These are phyloP conservation scores for Trichoderma guizhouense DNA, from an alignment of 2,329 filamentous ascomycete species.

Conservation along the genomic window DNA sequence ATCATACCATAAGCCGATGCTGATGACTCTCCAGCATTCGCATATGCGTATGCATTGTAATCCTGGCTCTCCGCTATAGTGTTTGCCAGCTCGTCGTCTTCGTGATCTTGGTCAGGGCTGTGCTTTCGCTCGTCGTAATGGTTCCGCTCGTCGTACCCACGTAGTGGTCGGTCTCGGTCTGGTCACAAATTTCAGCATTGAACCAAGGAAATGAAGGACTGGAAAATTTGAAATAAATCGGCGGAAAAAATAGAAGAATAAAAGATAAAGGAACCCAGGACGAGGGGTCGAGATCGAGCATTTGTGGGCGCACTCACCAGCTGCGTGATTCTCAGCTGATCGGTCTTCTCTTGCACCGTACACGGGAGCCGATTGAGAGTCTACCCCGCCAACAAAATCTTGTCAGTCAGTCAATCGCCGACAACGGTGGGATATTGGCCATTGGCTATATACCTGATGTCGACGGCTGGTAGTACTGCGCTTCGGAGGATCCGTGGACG, in stretches of 20 bases:
- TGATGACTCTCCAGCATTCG: slow-evolving; percentile 19
- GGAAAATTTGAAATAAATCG: not conserved
- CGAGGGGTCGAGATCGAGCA: not conserved
- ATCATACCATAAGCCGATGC: slow-evolving; percentile 24
- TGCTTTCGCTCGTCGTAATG: slow-evolving; percentile 14
- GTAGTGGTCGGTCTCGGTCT: not conserved
- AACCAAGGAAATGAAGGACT: not conserved
- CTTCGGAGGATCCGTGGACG: slow-evolving; percentile 15
- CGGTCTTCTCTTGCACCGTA: not conserved
- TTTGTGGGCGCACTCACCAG: slow-evolving; percentile 7
- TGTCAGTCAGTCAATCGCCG: slow-evolving; percentile 6
- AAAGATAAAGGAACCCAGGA: not conserved
- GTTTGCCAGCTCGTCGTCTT: slow-evolving; percentile 22
- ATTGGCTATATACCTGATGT: slow-evolving; percentile 17
- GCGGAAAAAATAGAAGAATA: not conserved
- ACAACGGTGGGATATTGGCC: not conserved
- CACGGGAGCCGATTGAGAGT: not conserved
- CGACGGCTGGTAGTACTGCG: slow-evolving; percentile 15
- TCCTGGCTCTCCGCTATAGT: slow-evolving; percentile 22
- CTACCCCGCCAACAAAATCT: slow-evolving; percentile 12
- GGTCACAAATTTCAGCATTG: not conserved
- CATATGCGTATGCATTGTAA: slow-evolving; percentile 21
- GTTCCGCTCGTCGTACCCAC: not conserved
- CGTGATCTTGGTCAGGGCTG: slow-evolving; percentile 17
- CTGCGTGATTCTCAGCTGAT: slow-evolving; percentile 11